phyloP scores from a whole-genome alignment of 1,284 basidiomycete genomes.

The Heliocybe sulcata region DNA sequence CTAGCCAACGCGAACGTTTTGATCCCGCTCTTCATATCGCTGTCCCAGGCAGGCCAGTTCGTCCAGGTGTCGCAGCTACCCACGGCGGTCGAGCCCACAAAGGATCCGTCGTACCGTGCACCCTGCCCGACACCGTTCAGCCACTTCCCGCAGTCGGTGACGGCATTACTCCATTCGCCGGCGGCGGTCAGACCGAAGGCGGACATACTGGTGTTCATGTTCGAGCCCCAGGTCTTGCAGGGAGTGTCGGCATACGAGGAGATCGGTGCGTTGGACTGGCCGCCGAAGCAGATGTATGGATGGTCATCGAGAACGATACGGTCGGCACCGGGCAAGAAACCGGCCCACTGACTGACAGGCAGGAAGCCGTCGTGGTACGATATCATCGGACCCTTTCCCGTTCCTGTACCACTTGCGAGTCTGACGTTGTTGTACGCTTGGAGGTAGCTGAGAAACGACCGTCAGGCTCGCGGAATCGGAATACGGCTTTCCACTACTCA shows the following conservation, averaged over 20 bases:
- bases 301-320: slow-evolving; percentile 77
- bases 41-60: slow-evolving; percentile 61
- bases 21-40: slow-evolving; percentile 52
- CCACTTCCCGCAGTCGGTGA: slow-evolving; percentile 79
- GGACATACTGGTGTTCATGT: slow-evolving; percentile 27
- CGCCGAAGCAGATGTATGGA: slow-evolving; percentile 66
- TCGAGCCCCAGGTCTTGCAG: slow-evolving; percentile 61
- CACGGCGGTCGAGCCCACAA: slow-evolving; percentile 30
- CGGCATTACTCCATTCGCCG: slow-evolving; percentile 79
- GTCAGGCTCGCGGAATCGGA: background rate
- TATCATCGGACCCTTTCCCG: slow-evolving; percentile 77
- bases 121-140: slow-evolving; percentile 80
- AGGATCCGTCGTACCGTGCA: slow-evolving; percentile 71
- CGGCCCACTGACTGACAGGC: slow-evolving; percentile 50
- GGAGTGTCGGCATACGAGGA: slow-evolving; percentile 52
- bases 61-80: slow-evolving; percentile 67
- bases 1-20: slow-evolving; percentile 64
- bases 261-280: slow-evolving; percentile 50
- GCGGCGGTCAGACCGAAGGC: slow-evolving; percentile 71
- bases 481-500: too few species aligned
- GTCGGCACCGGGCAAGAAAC: slow-evolving; percentile 74
- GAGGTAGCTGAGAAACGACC: slow-evolving; percentile 24
- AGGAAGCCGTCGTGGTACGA: slow-evolving; percentile 82
- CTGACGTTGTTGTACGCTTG: slow-evolving; percentile 79
- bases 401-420: slow-evolving; percentile 67